Evolutionary conservation across 768 basidiomycete species (phyloP), one percentile per base, ranked within the genome.

Genomic region (Paxillus ammoniavirescens): DNA sequence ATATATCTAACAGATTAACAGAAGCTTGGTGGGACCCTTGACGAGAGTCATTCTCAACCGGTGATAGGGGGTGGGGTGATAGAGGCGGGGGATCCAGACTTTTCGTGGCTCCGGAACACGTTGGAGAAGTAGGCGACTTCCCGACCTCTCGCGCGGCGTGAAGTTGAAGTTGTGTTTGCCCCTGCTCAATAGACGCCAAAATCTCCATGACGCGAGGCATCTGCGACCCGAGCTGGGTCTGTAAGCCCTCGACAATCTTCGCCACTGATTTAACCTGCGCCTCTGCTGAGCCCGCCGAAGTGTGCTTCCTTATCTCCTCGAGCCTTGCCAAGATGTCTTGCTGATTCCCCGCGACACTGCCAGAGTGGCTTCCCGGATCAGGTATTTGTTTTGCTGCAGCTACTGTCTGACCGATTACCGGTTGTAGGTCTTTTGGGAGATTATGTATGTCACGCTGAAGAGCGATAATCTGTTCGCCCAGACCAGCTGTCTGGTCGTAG

Each of bases 241-340:
- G 69, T 40, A 82, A 65, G 14, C 69, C 75, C 28, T 73, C 75
- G 37, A 81, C 58, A 50, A 71, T 71, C 33, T 59, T 65, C 28
- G 67, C 49, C 6, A 77, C 60, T 5, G 53, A 55, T 15, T 67
- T 58, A 37, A 63, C 46, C 21, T 53, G 57, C 12, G 54, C 36
- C 13, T 50, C 31, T 42, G 54, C 53, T 17, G 54, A 53, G n/a
- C 45, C 51, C 15, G 48, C 44, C 14, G 44, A 42, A 6, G 55
- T 38, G 30, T 59, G 61, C 30, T 55, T 56, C 47, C 38, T 64
- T 58, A 65, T 33, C 42, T 42, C 62, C 26, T 61, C 61, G 17
- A 70, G 53, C 26, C 17, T 54, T 10, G 42, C 42, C 41, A 54
- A 45, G 46, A 67, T 10, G 2, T 44, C 50, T 17, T 51, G 49